These are phyloP conservation scores for Hypseocharis bilobata DNA, from an alignment of 441 rosid genomes.

Conservation along the genomic window DNA sequence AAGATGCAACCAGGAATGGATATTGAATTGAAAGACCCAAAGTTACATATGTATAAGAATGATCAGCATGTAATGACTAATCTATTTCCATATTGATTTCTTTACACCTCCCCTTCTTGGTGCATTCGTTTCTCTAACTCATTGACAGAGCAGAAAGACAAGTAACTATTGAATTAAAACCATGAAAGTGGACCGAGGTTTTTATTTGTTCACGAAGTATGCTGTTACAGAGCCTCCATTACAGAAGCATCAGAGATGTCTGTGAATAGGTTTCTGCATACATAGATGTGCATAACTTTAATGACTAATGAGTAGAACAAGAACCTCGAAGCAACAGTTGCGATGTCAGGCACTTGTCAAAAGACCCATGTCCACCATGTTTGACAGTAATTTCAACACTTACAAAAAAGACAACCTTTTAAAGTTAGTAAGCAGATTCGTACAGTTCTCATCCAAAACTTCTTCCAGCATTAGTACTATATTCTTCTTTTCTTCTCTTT, in stretches of 20 bases:
- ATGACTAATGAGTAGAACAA: neutral
- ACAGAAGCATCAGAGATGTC: neutral
- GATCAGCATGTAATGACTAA: neutral
- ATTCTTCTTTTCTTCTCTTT: neutral
- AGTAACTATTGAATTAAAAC: neutral
- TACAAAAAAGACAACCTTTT: neutral
- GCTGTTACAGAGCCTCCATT: no score
- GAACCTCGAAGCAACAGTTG: neutral
- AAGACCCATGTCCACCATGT: neutral
- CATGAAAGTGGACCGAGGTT: neutral
- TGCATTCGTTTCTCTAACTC: neutral
- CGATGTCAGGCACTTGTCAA: neutral
- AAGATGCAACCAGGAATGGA: no score
- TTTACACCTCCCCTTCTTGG: no score
- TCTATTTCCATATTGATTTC: no score
- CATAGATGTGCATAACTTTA: no score
- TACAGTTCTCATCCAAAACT: no score
- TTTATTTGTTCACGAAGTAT: neutral
- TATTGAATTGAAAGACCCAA: neutral
- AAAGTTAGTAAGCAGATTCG: neutral
- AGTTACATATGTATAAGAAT: neutral
- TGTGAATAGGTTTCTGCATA: neutral
- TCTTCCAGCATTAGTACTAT: neutral
- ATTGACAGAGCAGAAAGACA: neutral
- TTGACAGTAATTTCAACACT: neutral